Evolutionary conservation across 2,329 filamentous ascomycete genomes (phyloP).

Genomic region (Pseudogymnoascus pannorum): DNA sequence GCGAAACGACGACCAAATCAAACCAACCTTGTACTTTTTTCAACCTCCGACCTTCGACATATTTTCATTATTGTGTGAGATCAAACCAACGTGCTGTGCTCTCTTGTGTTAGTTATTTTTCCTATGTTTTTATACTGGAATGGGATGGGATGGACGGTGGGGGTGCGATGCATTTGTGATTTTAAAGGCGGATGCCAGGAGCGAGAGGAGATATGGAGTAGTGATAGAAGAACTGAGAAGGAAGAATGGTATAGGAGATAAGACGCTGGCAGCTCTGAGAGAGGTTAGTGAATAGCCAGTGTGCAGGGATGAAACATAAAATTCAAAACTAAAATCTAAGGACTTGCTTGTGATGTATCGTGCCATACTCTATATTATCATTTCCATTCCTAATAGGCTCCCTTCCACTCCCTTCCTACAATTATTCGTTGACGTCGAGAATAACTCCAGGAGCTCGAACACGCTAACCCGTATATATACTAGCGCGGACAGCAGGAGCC

Average conservation of each 20-base stretch:
- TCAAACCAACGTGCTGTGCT: neutral
- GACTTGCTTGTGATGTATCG: neutral
- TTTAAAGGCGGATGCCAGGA: neutral
- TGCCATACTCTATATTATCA: neutral
- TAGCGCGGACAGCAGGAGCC: neutral
- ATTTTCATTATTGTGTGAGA: neutral
- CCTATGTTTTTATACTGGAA: neutral
- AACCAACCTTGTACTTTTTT: neutral
- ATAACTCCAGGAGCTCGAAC: neutral
- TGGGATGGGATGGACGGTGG: neutral
- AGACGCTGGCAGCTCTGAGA: neutral
- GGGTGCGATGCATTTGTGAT: neutral
- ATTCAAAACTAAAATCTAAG: neutral
- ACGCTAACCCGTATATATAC: neutral
- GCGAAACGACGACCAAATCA: neutral
- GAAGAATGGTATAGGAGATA: neutral
- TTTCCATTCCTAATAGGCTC: neutral
- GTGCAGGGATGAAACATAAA: neutral
- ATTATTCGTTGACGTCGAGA: too few species aligned
- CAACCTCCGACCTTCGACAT: neutral
- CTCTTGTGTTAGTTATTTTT: neutral
- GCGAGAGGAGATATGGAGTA: neutral
- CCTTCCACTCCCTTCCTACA: neutral
- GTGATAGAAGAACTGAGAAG: neutral
- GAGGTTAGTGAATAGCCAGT: neutral